Conservation (phyloP, 495 filamentous ascomycete genomes). For the Aspergillus haitiensis region DNA sequence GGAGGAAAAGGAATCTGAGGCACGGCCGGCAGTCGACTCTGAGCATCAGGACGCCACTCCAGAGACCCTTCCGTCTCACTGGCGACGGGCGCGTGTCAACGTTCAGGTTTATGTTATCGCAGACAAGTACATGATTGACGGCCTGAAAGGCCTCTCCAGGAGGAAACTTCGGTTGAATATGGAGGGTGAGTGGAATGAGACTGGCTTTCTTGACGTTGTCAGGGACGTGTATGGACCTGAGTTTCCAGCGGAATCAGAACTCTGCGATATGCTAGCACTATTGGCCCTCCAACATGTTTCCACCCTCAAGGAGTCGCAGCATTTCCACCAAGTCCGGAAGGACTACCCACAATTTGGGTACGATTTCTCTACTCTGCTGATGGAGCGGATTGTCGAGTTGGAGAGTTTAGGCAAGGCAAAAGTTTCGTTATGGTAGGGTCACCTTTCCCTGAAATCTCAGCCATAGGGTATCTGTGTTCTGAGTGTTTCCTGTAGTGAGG, state of each 20-base stretch:
- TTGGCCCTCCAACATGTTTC: constrained; percentile 7
- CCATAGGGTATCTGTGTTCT: background rate
- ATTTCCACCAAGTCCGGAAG: constrained; percentile 5
- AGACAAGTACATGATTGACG: constrained; percentile 10
- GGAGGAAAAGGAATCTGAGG: constrained; percentile 2
- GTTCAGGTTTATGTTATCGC: constrained; percentile 6
- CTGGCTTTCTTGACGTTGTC: constrained; percentile 2
- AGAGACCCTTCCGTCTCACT: background rate
- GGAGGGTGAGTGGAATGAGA: constrained; percentile 2
- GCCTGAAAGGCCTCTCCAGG: constrained; percentile 1
- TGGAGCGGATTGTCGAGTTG: constrained; percentile 9
- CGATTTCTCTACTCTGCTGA: constrained; percentile 6
- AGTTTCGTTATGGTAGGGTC: constrained; percentile 3
- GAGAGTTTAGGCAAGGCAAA: background rate
- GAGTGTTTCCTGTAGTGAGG: background rate
- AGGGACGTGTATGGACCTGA: constrained; percentile 6
- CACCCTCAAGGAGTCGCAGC: constrained; percentile 2
- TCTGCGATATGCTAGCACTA: background rate
- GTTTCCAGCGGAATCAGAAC: background rate
- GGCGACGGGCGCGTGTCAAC: background rate
- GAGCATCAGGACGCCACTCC: background rate
- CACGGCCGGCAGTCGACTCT: background rate
- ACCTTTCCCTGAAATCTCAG: background rate
- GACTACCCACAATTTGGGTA: constrained; percentile 10
- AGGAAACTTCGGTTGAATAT: constrained; percentile 7